Percentiles rank a stretch among this genome's conserved stretches.
Evolutionary conservation across 2,329 filamentous ascomycete species (phyloP).

Genomic region (Escovopsis sp.): DNA sequence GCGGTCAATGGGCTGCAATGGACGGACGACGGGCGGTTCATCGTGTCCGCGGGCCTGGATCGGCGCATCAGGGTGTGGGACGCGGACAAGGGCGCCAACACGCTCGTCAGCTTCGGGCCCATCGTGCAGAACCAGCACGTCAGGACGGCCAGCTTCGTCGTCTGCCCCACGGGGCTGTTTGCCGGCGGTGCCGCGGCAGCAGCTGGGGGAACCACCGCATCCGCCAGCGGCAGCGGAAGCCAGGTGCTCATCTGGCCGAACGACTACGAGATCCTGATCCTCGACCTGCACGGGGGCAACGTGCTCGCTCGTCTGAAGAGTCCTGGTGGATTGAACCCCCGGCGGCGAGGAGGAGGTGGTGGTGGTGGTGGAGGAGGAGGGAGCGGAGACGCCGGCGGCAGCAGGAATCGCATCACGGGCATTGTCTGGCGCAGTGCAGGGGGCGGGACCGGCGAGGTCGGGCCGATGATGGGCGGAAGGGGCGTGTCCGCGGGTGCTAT

Average conservation of each 20-base stretch:
- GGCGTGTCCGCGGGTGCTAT: constrained; percentile 38
- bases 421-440: constrained; percentile 56
- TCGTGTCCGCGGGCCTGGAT: constrained; percentile 74
- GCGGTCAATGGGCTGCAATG: constrained; percentile 75
- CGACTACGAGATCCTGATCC: constrained; percentile 61
- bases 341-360: constrained; percentile 10
- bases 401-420: constrained; percentile 54
- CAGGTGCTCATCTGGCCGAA: constrained; percentile 73
- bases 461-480: constrained; percentile 44
- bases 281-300: constrained; percentile 64
- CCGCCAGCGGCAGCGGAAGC: constrained; percentile 13
- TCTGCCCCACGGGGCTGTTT: constrained; percentile 45
- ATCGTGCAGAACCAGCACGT: constrained; percentile 58
- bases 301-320: constrained; percentile 56
- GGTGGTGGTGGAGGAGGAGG: too few relatives aligned
- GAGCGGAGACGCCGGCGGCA: constrained; percentile 25
- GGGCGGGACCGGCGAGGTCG: constrained; percentile 39
- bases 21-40: constrained; percentile 62
- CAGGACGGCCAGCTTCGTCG: constrained; percentile 44
- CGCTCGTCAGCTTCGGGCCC: constrained; percentile 75
- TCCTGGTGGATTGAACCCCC: constrained; percentile 37
- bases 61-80: constrained; percentile 79
- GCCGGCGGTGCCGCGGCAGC: constrained; percentile 8
- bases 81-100: constrained; percentile 65
- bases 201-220: too few relatives aligned